Percentiles rank a stretch among this genome's conserved stretches.
These are phyloP conservation scores for Dactylella cylindrospora DNA, from an alignment of 2,329 filamentous ascomycete genomes.

Conservation along the genomic window DNA sequence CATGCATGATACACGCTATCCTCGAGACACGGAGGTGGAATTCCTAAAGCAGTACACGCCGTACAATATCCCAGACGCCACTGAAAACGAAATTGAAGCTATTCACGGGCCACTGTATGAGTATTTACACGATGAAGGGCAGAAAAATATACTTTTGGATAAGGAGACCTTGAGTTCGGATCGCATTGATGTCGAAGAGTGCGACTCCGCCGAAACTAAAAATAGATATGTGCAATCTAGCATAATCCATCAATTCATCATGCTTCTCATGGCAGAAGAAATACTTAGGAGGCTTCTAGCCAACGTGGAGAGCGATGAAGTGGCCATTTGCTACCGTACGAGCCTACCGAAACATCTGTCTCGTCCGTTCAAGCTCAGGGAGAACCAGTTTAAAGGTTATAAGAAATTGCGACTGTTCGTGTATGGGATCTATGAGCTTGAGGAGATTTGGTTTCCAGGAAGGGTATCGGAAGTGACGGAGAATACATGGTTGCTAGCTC, in stretches of 20 bases:
- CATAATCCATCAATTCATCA: background rate
- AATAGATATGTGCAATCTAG: background rate
- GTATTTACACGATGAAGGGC: background rate
- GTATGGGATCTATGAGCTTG: background rate
- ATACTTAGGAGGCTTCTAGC: slow-evolving; percentile 2
- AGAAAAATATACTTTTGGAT: background rate
- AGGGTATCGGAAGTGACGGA: background rate
- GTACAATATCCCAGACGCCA: background rate
- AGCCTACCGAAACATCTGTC: background rate
- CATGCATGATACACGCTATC: no score
- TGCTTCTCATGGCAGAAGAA: background rate
- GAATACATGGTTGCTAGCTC: background rate
- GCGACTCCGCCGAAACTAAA: no score
- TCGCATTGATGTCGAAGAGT: background rate
- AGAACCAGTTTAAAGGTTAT: background rate
- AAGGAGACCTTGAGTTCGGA: background rate
- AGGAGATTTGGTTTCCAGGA: background rate
- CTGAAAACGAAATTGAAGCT: background rate
- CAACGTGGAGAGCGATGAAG: background rate
- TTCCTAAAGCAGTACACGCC: background rate
- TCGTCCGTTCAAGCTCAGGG: background rate
- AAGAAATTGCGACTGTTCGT: background rate
- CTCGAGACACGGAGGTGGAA: no score
- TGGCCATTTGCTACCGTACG: background rate
- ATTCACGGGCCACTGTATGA: background rate